These are phyloP conservation scores for Emergomyces pasteurianus DNA, from an alignment of 2,329 filamentous ascomycete species.

Conservation along the genomic window DNA sequence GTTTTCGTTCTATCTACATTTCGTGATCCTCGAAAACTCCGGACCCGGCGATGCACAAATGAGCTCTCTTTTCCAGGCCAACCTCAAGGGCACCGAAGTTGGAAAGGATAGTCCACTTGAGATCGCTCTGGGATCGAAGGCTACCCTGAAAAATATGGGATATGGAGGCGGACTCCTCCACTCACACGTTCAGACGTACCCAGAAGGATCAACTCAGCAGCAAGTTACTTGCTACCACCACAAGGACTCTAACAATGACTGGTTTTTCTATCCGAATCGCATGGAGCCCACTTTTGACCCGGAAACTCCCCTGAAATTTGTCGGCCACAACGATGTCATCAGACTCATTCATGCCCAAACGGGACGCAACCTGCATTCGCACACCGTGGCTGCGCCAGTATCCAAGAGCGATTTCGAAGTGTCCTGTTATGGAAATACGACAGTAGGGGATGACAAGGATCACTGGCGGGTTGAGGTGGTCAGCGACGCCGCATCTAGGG, in stretches of 20 bases:
- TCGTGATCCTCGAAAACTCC: slow-evolving; percentile 82
- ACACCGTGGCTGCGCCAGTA: slow-evolving; percentile 76
- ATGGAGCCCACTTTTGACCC: slow-evolving; percentile 59
- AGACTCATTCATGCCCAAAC: slow-evolving; percentile 91
- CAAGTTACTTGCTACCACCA: slow-evolving; percentile 99
- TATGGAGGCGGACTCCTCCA: slow-evolving; percentile 94
- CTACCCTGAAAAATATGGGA: slow-evolving; percentile 97
- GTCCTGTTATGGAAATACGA: slow-evolving; percentile 90
- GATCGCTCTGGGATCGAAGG: slow-evolving; percentile 75
- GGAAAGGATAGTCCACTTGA: slow-evolving; percentile 91
- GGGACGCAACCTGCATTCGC: slow-evolving; percentile 92
- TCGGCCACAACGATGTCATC: slow-evolving; percentile 65
- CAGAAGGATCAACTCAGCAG: slow-evolving; percentile 85
- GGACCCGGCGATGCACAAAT: slow-evolving; percentile 98
- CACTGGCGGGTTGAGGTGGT: slow-evolving; percentile 94
- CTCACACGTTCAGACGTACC: slow-evolving; percentile 92
- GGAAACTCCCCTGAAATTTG: slow-evolving; percentile 58
- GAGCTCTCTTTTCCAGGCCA: slow-evolving; percentile 98
- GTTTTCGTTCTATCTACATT: slow-evolving; percentile 90
- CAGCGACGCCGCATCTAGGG: slow-evolving; percentile 73
- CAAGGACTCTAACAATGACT: slow-evolving; percentile 99
- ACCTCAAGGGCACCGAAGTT: slow-evolving; percentile 84
- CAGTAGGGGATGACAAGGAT: slow-evolving; percentile 92
- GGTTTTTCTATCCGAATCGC: slow-evolving; percentile 97
- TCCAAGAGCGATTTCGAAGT: slow-evolving; percentile 87